phyloP scores from a whole-genome alignment of 148 eudicot species.

The Diospyros kaki region DNA sequence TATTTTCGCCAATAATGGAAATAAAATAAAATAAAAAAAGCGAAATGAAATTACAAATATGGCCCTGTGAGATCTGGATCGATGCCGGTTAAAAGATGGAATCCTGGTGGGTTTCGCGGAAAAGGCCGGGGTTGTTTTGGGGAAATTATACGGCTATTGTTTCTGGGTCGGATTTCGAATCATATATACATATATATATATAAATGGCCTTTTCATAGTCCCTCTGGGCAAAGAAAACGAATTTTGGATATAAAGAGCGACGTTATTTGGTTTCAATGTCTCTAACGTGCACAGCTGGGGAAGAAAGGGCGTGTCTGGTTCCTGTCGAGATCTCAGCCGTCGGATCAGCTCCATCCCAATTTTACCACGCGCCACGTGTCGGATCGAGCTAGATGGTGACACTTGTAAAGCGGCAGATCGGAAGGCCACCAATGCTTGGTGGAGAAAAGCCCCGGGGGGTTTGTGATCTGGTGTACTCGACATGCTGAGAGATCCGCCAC shows the following conservation, averaged over 20 bases:
- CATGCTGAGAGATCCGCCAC: no score
- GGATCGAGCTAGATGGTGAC: not conserved
- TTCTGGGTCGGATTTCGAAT: not conserved
- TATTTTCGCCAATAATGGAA: not conserved
- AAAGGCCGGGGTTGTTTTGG: conserved; percentile 20
- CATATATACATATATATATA: not conserved
- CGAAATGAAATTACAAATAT: conserved; percentile 21
- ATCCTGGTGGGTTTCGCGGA: conserved; percentile 11
- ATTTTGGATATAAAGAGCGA: not conserved
- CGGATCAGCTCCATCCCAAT: conserved; percentile 7
- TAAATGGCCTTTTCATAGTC: not conserved
- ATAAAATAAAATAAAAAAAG: not conserved
- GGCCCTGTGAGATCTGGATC: conserved; percentile 25
- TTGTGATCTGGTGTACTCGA: conserved; percentile 1
- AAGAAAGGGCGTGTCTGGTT: conserved; percentile 7
- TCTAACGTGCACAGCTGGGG: conserved; percentile 12
- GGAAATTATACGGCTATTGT: conserved; percentile 4
- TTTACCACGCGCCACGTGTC: conserved; percentile 4
- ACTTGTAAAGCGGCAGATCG: not conserved
- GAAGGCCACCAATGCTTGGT: not conserved
- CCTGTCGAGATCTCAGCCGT: conserved; percentile 28
- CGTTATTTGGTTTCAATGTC: conserved; percentile 15
- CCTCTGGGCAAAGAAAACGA: not conserved
- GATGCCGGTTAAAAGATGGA: not conserved
- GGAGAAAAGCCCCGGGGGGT: not conserved